Base-by-base conservation (phyloP, 306 rosid genomes). In the Astragalus membranaceus region DNA sequence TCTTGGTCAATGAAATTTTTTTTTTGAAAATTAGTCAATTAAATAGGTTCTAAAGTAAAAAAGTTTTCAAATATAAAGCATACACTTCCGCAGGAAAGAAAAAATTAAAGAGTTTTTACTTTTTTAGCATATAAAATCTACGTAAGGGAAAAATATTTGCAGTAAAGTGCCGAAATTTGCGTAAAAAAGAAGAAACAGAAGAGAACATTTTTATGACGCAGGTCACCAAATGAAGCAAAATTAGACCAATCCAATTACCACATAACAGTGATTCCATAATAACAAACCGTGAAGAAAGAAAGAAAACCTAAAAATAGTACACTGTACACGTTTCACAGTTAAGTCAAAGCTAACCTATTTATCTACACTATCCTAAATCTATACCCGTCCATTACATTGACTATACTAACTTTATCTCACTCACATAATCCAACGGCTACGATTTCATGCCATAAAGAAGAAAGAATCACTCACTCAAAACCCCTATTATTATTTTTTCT, bases 341-440 rank as follows among this genome's bases (percentile, higher is more conserved):
- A 9, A 39, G 44, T 39, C 44, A 39, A 39, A 8, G 11, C 44
- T 5, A 7, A 4, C 8, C 8, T 35, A 35, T 35, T 35, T 35
- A 1, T 35, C 39, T 35, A 35, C 8, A 35, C 8, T 5, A 7
- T 35, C 39, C 39, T 35, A 5, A 39, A 7, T 39, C 44, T 39
- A 8, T 7, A 11, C 3, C 67, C 67, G 16, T 62, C 36, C 51
- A 17, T 39, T 62, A 39, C 36, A 15, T 62, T 62, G 67, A 62
- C 50, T 62, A 10, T 49, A 35, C 39, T 39, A 39, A 39, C 44
- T 39, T 39, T 12, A 56, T 30, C 42, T 0, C 11, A 47, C 6
- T 47, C 6, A 60, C 54, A 65, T 51, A 53, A 80, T 80, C 81
- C 29, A 35, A 78, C 52, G 79, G 80, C 60, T 59, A 15, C 13